Evolutionary conservation across 192 early-diverging fungal species (phyloP), one percentile per base, ranked within the genome.

Genomic region (Gorgonomyces haynaldii): DNA sequence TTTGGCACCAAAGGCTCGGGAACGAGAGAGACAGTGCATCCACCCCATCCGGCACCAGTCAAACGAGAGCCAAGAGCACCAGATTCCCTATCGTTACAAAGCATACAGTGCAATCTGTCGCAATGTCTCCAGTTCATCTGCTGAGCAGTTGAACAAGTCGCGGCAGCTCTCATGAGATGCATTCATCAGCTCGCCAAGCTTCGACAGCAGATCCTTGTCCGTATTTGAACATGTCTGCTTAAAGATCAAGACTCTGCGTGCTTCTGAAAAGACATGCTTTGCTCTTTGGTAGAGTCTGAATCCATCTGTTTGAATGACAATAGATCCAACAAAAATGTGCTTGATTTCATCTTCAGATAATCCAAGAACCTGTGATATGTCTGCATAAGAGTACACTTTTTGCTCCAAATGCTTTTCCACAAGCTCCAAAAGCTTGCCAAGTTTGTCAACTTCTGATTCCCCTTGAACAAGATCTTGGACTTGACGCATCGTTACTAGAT

Each of bases 21-120:
- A 10, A 89, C 79, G 28, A 94, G 62, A 35, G 78, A 79, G 16
- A 94, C 90, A 0, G 86, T 82, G 60, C 87, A 86, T 6, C 88
- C 86, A 36, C 86, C 86, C 89, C 88, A 93, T 9, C 94, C 94
- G 30, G 94, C 94, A 10, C 94, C 91, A 2, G 89, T 93, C 35
- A 95, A 69, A 21, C 91, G 65, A 22, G 86, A 83, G 19, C 91
- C 91, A 45, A 74, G 64, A 6, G 89, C 78, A 4, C 91, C 91
- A 10, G 77, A 57, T 7, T 52, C 50, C 3, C 23, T 19, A 29
- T 21, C 5, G 10, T 47, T 9, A 53, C 4, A 7, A 49, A n/a
- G 9, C 17, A 30, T 15, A n/a, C 48, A 6, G 28, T 22, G 42
- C 58, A 53, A 45, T 19, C 28, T 38, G 20, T 17, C 47, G 79